Conservation (phyloP, 208 protist species). For the Acanthamoeba triangularis region DNA sequence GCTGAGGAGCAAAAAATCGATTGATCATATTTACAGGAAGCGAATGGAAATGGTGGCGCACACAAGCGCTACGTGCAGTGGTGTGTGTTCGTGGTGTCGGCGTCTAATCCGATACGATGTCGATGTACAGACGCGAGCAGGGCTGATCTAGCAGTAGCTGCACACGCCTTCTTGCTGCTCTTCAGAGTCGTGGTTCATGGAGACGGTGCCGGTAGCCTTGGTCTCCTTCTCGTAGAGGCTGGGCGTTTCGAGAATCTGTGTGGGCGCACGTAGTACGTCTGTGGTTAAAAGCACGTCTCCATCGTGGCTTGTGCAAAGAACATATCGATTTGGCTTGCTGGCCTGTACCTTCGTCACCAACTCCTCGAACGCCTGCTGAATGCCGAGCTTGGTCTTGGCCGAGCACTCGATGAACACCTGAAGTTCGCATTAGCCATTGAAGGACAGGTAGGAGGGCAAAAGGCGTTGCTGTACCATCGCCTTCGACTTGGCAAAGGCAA, state of each 20-base stretch:
- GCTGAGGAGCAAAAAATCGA: too few species aligned
- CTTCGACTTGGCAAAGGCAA: slow-evolving; percentile 60
- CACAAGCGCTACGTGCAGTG: too few species aligned
- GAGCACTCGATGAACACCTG: slow-evolving; percentile 67
- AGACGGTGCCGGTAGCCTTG: slow-evolving; percentile 6
- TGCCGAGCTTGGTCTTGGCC: slow-evolving; percentile 72
- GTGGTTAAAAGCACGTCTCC: too few species aligned
- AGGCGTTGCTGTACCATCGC: slow-evolving; percentile 1
- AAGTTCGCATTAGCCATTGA: too few species aligned
- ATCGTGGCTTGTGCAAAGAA: too few species aligned
- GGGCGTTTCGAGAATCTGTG: slow-evolving; percentile 57
- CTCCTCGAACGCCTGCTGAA: slow-evolving; percentile 68
- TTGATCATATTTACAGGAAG: too few species aligned
- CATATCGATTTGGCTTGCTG: too few species aligned
- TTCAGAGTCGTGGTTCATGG: neutral
- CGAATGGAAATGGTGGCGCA: too few species aligned
- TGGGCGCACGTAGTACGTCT: neutral
- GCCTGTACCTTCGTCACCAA: slow-evolving; percentile 38
- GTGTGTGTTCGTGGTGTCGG: too few species aligned
- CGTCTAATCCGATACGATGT: too few species aligned
- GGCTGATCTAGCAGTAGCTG: slow-evolving; percentile 46
- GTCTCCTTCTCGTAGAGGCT: slow-evolving; percentile 50
- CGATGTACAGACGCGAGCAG: neutral
- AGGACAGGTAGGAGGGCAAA: neutral
- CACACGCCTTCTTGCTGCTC: slow-evolving; percentile 24